Base-by-base conservation (phyloP, 2,329 filamentous ascomycete species). In the Colletotrichum sp. region DNA sequence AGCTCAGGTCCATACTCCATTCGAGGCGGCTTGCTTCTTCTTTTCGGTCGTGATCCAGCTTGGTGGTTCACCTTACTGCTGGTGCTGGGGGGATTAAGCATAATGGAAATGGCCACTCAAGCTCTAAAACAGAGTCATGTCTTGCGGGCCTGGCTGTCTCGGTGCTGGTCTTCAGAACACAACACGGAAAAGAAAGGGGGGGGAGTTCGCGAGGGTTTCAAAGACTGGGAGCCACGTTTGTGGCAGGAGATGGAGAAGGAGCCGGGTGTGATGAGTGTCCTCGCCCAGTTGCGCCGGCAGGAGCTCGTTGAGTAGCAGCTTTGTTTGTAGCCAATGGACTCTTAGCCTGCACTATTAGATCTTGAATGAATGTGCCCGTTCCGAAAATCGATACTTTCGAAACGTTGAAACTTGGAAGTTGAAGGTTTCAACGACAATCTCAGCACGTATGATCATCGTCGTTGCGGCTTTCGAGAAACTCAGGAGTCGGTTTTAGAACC, bases 231-330 rank as follows among this genome's bases (percentile, higher is more conserved):
- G 24, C 80, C 91, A 4, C 88, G 88, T 78, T 80, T 91, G 8
- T 92, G 90, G 90, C 90, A 92, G 81, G 89, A 91, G 80, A 82
- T 91, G 78, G 90, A 92, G 82, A 86, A 88, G 79, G 88, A 91
- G 4, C 13, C 30, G n/a, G 30, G 30, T 5, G 59, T 34, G 28
- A 32, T 8, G n/a, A 21, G n/a, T 6, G 59, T 62, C 2, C 28
- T 62, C 6, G 2, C 30, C n/a, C 28, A n/a, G 16, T 24, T 62
- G 59, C 59, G 5, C 4, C 28, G 28, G 9, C 26, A 57, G 26
- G 59, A 62, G 28, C n/a, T 10, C 16, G 28, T 34, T 21, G 9
- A 13, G 10, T 62, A 62, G 28, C 28, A 15, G 52, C 39, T 10
- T n/a, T n/a, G 5, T 49, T 49, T n/a, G 39, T 49, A 5, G 8